Conservation (phyloP, 2,329 filamentous ascomycete genomes). For the Colletotrichum sansevieriae region DNA sequence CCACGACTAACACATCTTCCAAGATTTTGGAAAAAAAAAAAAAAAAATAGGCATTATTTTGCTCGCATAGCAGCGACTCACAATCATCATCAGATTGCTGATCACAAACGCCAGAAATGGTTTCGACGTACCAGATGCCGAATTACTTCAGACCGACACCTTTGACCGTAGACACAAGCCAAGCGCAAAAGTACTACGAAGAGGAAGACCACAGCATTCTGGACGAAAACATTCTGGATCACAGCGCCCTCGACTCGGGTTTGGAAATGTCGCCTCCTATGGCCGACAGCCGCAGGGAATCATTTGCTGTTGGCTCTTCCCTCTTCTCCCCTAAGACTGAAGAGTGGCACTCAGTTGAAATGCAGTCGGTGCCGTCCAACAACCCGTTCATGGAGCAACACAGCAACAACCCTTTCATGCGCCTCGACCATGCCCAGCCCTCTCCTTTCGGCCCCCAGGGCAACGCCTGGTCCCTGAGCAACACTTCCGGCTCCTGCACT, state of each 20-base stretch:
- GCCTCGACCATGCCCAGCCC: constrained; percentile 66
- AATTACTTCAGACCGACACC: constrained; percentile 64
- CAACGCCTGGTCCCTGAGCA: constrained; percentile 73
- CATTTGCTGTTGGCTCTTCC: constrained; percentile 68
- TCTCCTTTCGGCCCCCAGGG: constrained; percentile 55
- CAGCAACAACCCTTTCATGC: constrained; percentile 76
- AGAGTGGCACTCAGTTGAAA: constrained; percentile 73
- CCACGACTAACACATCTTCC: constrained; percentile 37
- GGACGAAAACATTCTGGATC: constrained; percentile 72
- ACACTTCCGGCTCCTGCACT: constrained; percentile 78
- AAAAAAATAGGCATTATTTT: constrained; percentile 34
- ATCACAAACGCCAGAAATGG: constrained; percentile 53
- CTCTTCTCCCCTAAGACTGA: constrained; percentile 76
- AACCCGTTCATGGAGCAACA: constrained; percentile 71
- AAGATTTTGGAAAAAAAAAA: constrained; percentile 32
- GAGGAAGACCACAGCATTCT: constrained; percentile 72
- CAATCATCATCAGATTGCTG: constrained; percentile 46
- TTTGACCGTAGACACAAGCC: constrained; percentile 66
- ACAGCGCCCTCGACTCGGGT: constrained; percentile 70
- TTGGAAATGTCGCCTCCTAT: constrained; percentile 74
- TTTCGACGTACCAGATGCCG: constrained; percentile 65
- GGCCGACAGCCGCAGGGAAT: constrained; percentile 73
- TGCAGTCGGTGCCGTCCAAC: constrained; percentile 74
- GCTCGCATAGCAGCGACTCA: constrained; percentile 27
- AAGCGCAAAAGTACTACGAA: constrained; percentile 70